phyloP scores from a whole-genome alignment of 1,284 basidiomycete genomes.

The Puccinia novopanici region DNA sequence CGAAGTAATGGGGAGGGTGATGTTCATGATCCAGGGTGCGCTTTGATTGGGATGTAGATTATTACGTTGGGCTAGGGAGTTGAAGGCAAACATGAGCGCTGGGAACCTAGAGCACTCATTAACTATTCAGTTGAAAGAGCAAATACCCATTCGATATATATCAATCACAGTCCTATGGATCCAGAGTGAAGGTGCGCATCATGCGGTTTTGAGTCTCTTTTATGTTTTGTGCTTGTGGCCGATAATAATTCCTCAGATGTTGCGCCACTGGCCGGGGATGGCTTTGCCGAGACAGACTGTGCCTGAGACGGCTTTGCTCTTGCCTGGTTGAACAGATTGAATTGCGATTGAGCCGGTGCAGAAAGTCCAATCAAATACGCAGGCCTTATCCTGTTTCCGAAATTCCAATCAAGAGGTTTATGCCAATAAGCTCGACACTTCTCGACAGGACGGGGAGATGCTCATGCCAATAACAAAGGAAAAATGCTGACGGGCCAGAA shows the following conservation, averaged over 20 bases:
- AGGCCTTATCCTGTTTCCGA: slow-evolving; percentile 13
- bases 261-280: slow-evolving; percentile 6
- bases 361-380: slow-evolving; percentile 41
- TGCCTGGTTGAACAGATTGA: neutral
- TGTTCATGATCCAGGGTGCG: slow-evolving; percentile 56
- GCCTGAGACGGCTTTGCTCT: slow-evolving; percentile 7
- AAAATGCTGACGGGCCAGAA: slow-evolving; percentile 40
- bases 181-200: neutral
- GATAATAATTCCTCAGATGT: neutral
- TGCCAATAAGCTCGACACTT: neutral
- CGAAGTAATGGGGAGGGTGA: slow-evolving; percentile 53
- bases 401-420: neutral
- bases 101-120: neutral
- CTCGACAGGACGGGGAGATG: neutral
- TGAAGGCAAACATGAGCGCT: neutral
- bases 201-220: neutral
- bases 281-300: neutral
- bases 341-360: neutral
- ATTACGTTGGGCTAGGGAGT: slow-evolving; percentile 52
- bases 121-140: neutral
- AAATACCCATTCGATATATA: slow-evolving; percentile 46
- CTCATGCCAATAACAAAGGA: neutral
- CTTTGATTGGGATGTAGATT: slow-evolving; percentile 54
- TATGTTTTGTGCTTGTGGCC: neutral
- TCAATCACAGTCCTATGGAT: slow-evolving; percentile 39